A percentile compares a stretch with the other conserved stretches of the same genome.
phyloP scores from a whole-genome alignment of 1,284 basidiomycete genomes.

The Lignosus rhinocerotis region DNA sequence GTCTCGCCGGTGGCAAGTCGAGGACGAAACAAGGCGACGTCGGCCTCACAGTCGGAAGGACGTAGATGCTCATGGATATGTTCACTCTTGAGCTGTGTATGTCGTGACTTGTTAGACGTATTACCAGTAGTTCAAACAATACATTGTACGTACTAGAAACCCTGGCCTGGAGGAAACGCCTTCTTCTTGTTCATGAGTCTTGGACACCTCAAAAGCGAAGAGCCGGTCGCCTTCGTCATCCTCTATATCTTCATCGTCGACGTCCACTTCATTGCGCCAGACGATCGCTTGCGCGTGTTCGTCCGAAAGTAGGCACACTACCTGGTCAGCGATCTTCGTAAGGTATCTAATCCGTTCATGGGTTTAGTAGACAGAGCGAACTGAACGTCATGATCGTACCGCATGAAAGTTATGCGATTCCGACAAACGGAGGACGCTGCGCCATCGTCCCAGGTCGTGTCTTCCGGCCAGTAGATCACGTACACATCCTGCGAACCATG shows the following conservation, averaged over 20 bases:
- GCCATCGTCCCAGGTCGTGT: constrained; percentile 58
- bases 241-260: constrained; percentile 19
- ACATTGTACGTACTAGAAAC: constrained; percentile 29
- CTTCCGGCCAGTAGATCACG: constrained; percentile 63
- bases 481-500: constrained; percentile 33
- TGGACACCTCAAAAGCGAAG: constrained; percentile 55
- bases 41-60: background rate
- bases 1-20: constrained; percentile 10
- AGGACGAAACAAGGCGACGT: background rate
- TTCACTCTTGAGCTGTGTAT: too few relatives aligned
- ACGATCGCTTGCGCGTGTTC: constrained; percentile 45
- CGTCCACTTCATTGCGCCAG: constrained; percentile 39
- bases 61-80: too few relatives aligned
- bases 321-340: constrained; percentile 55
- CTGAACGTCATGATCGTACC: constrained; percentile 31
- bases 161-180: constrained; percentile 42
- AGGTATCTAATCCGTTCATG: constrained; percentile 38
- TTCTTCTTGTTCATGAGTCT: constrained; percentile 61
- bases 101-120: background rate
- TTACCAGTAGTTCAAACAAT: background rate
- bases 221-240: constrained; percentile 47
- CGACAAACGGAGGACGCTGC: constrained; percentile 44
- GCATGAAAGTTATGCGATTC: constrained; percentile 62
- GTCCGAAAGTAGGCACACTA: constrained; percentile 47
- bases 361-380: background rate